Evolutionary conservation across 108 stramenopile species (phyloP).

Genomic region (Nitzschia inconspicua): DNA sequence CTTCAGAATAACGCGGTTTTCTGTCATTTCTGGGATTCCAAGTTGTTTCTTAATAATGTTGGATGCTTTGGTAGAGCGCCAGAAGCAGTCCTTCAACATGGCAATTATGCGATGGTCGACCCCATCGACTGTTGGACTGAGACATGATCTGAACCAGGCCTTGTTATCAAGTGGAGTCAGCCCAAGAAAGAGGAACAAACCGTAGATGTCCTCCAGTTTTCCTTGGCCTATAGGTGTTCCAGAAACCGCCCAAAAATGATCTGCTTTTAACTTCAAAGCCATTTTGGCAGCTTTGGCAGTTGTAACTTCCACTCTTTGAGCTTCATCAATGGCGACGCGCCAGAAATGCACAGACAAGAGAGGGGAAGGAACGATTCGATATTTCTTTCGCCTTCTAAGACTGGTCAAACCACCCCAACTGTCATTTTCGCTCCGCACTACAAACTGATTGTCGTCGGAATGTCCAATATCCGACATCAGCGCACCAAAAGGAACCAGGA

Average conservation of each 20-base stretch:
- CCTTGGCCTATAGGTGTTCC: slow-evolving; percentile 73
- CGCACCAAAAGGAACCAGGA: slow-evolving; percentile 56
- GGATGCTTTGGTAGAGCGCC: slow-evolving; percentile 65
- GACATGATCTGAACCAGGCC: slow-evolving; percentile 39
- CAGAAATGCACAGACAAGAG: slow-evolving; percentile 51
- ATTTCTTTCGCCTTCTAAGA: slow-evolving; percentile 42
- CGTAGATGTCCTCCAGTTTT: slow-evolving; percentile 63
- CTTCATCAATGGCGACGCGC: slow-evolving; percentile 70
- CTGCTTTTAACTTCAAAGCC: slow-evolving; percentile 54
- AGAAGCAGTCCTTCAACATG: slow-evolving; percentile 44
- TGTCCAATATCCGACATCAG: slow-evolving; percentile 59
- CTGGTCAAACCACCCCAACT: neutral
- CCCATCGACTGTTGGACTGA: slow-evolving; percentile 14
- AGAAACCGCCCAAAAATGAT: slow-evolving; percentile 54
- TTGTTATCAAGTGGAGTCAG: slow-evolving; percentile 43
- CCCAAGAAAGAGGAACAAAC: slow-evolving; percentile 53
- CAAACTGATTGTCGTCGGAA: slow-evolving; percentile 60
- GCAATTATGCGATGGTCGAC: slow-evolving; percentile 35
- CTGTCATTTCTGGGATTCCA: slow-evolving; percentile 64
- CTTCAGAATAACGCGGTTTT: slow-evolving; percentile 42
- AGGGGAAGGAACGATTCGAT: slow-evolving; percentile 70
- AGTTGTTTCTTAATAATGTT: slow-evolving; percentile 50
- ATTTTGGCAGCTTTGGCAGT: slow-evolving; percentile 66
- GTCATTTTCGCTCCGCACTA: slow-evolving; percentile 14
- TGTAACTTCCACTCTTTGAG: slow-evolving; percentile 62